Evolutionary conservation across 176 grass and related monocot species (phyloP).

Genomic region (Zoysia japonica): DNA sequence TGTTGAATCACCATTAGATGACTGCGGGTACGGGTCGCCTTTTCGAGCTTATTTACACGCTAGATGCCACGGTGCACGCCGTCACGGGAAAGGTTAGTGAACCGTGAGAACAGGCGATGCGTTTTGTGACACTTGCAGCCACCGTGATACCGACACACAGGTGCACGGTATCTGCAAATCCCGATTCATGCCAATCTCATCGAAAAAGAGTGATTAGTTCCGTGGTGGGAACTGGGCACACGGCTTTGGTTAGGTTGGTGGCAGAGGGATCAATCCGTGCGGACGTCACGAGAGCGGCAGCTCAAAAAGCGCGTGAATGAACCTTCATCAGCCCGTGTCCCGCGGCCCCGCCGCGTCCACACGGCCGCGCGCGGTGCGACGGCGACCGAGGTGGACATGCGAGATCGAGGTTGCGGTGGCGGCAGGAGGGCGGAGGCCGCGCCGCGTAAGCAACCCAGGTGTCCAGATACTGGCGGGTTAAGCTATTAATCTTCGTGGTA

Average conservation of each 20-base stretch:
- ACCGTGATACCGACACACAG: not conserved
- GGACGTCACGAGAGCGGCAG: not conserved
- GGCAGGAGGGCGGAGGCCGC: not conserved
- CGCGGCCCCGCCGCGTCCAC: constrained; percentile 5
- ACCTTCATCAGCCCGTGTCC: not conserved
- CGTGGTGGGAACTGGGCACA: not conserved
- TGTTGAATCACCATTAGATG: not conserved
- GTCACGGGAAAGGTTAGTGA: not conserved
- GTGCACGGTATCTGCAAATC: not conserved
- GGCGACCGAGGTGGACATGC: no score
- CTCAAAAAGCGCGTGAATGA: not conserved
- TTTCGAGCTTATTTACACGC: not conserved
- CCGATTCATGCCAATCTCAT: not conserved
- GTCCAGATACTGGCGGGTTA: not conserved
- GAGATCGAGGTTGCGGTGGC: not conserved
- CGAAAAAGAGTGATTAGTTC: not conserved
- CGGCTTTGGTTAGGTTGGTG: no score
- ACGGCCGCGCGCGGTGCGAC: not conserved
- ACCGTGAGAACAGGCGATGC: not conserved
- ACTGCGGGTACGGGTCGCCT: not conserved
- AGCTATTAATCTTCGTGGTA: not conserved
- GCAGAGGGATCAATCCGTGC: not conserved
- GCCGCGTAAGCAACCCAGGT: constrained; percentile 13
- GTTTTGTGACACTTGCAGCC: not conserved
- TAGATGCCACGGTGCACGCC: not conserved